phyloP scores from a whole-genome alignment of 2,329 filamentous ascomycete species.

The Colletotrichum caudatum region DNA sequence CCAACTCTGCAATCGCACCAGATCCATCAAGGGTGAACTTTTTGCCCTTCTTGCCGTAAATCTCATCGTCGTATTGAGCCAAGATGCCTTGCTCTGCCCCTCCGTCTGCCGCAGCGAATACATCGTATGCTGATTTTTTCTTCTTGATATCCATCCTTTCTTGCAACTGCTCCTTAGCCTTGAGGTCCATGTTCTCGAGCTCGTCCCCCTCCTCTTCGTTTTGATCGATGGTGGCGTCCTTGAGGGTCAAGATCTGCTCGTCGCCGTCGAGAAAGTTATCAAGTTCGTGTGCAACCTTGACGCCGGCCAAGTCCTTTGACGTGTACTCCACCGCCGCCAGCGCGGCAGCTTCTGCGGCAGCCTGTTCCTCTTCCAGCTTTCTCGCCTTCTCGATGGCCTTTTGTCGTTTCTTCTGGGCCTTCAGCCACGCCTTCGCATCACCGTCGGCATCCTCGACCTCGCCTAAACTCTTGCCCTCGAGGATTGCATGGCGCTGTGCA shows the following conservation, averaged over 20 bases:
- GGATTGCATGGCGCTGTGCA: slow-evolving; percentile 78
- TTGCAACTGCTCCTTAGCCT: slow-evolving; percentile 77
- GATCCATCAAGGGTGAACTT: slow-evolving; percentile 86
- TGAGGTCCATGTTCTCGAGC: slow-evolving; percentile 80
- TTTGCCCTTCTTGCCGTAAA: slow-evolving; percentile 89
- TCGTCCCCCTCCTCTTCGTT: slow-evolving; percentile 92
- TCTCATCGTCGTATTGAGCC: slow-evolving; percentile 95
- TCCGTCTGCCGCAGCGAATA: slow-evolving; percentile 74
- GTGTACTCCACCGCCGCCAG: slow-evolving; percentile 79
- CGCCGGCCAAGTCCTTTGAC: slow-evolving; percentile 85
- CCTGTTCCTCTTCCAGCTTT: slow-evolving; percentile 79
- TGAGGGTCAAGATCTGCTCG: slow-evolving; percentile 93
- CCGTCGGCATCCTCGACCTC: slow-evolving; percentile 76
- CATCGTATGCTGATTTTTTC: slow-evolving; percentile 89
- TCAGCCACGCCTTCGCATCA: slow-evolving; percentile 88
- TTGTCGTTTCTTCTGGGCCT: slow-evolving; percentile 91
- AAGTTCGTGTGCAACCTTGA: slow-evolving; percentile 91
- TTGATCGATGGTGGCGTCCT: slow-evolving; percentile 87
- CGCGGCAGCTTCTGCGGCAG: slow-evolving; percentile 76
- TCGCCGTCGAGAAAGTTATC: slow-evolving; percentile 83
- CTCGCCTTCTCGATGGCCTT: slow-evolving; percentile 87
- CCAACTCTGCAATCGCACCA: slow-evolving; percentile 75
- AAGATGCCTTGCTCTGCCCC: slow-evolving; percentile 76
- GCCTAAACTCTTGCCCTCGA: slow-evolving; percentile 87
- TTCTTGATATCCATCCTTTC: slow-evolving; percentile 90